These are phyloP conservation scores for Leishmania martiniquensis DNA, from an alignment of 208 protist species.

Conservation along the genomic window DNA sequence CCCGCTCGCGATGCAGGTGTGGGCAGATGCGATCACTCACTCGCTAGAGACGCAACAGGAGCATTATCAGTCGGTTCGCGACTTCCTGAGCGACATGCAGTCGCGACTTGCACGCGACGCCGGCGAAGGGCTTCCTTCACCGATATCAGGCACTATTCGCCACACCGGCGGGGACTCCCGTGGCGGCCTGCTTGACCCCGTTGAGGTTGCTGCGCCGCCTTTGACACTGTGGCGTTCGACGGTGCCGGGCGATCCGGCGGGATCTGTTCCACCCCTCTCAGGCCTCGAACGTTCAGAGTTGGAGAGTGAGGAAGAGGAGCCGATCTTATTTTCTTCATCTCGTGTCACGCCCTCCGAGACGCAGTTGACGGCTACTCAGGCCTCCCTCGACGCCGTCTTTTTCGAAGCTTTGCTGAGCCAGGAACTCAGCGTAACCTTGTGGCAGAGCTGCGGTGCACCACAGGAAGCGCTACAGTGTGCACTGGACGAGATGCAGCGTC, in stretches of 20 bases:
- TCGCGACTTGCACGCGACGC: neutral
- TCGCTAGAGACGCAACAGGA: slow-evolving; percentile 4
- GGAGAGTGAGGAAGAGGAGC: slow-evolving; percentile 5
- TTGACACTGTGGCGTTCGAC: neutral
- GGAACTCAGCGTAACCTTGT: slow-evolving; percentile 23
- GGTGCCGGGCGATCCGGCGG: neutral
- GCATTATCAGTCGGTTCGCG: neutral
- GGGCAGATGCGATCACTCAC: neutral
- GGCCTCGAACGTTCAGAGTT: neutral
- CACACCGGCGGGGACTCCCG: too few relatives aligned
- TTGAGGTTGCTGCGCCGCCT: slow-evolving; percentile 19
- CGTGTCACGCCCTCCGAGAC: slow-evolving; percentile 5
- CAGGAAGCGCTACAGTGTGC: slow-evolving; percentile 26
- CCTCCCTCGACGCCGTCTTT: slow-evolving; percentile 27
- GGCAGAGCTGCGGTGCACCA: slow-evolving; percentile 7
- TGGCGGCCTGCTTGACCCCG: slow-evolving; percentile 7
- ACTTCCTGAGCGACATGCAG: slow-evolving; percentile 3
- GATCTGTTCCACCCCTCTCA: neutral
- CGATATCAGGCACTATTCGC: slow-evolving; percentile 11
- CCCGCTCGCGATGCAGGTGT: neutral
- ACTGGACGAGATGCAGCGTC: slow-evolving; percentile 17
- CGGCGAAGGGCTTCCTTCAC: slow-evolving; percentile 1
- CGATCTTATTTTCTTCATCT: slow-evolving; percentile 17
- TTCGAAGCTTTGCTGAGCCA: slow-evolving; percentile 52
- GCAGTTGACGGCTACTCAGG: slow-evolving; percentile 13